Evolutionary conservation across 2,329 filamentous ascomycete genomes (phyloP), one percentile per base, ranked within the genome.

Genomic region (Pyrenochaeta sp.): DNA sequence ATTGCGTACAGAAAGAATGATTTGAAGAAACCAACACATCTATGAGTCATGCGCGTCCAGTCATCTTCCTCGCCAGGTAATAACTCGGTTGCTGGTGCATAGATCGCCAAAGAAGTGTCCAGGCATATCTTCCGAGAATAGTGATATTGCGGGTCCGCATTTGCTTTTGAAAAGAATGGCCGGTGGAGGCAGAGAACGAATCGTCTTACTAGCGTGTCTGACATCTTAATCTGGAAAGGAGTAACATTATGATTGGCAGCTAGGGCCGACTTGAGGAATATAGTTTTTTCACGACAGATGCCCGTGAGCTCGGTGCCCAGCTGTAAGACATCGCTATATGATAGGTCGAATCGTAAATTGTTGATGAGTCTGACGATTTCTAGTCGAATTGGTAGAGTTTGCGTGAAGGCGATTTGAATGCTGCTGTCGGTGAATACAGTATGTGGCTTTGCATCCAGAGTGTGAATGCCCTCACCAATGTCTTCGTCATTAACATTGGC

Each of bases 131-230:
- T 83, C 30, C 78, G 75, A 0, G 82, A 84, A 68, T 79, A 83
- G 56, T 82, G 76, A 60, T 79, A 85, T 4, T 78, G 52, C 0
- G 80, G 82, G 44, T 83, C 77, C 1, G 62, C 58, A 4, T 67
- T 74, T 9, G 81, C 78, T 53, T 76, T 70, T 32, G 67, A 67
- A 32, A 78, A 77, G 62, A 81, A 85, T 0, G 79, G 74, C 7
- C 77, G 79, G 56, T 88, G 85, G 0, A 88, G 72, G 0, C 79
- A 77, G 12, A 87, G 77, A 2, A 86, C 61, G 61, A 85, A 86
- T 12, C 85, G 82, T 4, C 82, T 81, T 3, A 83, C 74, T 0
- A 83, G 72, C 35, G 82, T 80, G 43, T 85, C 79, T 21, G 84
- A 69, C 4, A 86, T 64, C 51, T 84, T 84, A 1, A 77, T 69